Base-by-base conservation (phyloP, 2,329 filamentous ascomycete species). In the Diplodia sapinea region DNA sequence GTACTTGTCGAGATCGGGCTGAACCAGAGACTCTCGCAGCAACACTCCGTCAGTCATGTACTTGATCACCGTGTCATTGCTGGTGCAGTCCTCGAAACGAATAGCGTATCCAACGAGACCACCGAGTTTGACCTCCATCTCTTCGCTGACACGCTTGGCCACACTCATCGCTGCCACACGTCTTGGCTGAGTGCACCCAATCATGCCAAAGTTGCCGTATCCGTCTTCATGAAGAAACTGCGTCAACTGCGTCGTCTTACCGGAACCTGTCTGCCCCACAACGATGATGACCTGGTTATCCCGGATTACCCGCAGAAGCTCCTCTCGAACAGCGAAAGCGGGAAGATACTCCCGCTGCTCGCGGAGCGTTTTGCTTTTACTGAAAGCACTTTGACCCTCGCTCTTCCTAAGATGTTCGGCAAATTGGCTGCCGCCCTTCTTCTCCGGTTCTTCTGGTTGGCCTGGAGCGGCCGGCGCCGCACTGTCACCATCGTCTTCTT, bases 41-140 rank as follows among this genome's bases (percentile, higher is more conserved):
- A 99, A 82, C 26, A 99, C 92, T 82, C 95, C 95, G 75, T 99
- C 96, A 0, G 95, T 99, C 94, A 99, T 97, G 79, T 99, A 99
- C 80, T 99, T 99, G 82, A 99, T 98, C 69, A 90, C 85, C 0
- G 95, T 99, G 68, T 98, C 91, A 72, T 93, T 93, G 82, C 93
- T 97, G 1, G 95, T 99, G 79, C 94, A 97, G 77, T 99, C 96
- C 77, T 99, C 95, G 74, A 99, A 99, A 65, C 95, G 93, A 76
- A 99, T 99, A 0, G 95, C 93, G 78, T 99, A 99, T 36, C 95
- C 95, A 47, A 99, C 96, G 0, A 90, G 87, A 67, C 90, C 89
- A 59, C 95, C 95, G 11, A 99, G 83, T 67, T 90, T 90, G 54
- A 96, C 93, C 72, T 97, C 92, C 96, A 99, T 99, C 81, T 99